Evolutionary conservation across 2,329 filamentous ascomycete genomes (phyloP), one percentile per base, ranked within the genome.

Genomic region (Alternaria triticimaculans): DNA sequence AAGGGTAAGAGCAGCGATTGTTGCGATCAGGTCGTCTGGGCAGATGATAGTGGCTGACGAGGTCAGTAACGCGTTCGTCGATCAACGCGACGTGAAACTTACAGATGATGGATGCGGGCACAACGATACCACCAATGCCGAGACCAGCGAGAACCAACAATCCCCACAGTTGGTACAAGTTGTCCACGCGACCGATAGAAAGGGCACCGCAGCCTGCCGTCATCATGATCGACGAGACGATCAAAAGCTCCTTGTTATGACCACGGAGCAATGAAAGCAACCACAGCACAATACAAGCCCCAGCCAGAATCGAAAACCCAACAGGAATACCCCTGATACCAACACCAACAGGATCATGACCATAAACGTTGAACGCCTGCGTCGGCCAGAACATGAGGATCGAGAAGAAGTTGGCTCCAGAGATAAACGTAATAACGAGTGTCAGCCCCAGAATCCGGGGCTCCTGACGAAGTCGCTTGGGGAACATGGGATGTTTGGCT

Each of bases 11-110:
- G 90, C 88, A 1, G 89, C 86, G 51, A 91, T 85, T 1, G 89
- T 91, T 21, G 88, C 90, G 67, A 92, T 91, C 3, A 92, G 83
- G 62, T 91, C 89, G 72, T 89, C 87, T 0, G 89, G 89, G 67
- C 88, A 90, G 69, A 92, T 88, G 71, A 92, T 90, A 3, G 88
- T 89, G 5, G 87, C 87, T 69, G 10, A 9, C 6, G 7, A 15
- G 14, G 9, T 70, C 11, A 70, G 67, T 5, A 14, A 33, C 3
- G 41, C 9, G 15, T 57, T 41, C 5, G 6, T 14, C 12, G 21
- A 51, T 6, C 2, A 14, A 14, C 18, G n/a, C 14, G 21, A 18
- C 3, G 12, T 3, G 9, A 41, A 26, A 62, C 67, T 63, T 63
- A 68, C 65, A 71, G n/a, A 91, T 89, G 64, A 91, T 89, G 2